These are phyloP conservation scores for Chrysoporthe puriensis DNA, from an alignment of 2,329 filamentous ascomycete genomes.

Conservation along the genomic window DNA sequence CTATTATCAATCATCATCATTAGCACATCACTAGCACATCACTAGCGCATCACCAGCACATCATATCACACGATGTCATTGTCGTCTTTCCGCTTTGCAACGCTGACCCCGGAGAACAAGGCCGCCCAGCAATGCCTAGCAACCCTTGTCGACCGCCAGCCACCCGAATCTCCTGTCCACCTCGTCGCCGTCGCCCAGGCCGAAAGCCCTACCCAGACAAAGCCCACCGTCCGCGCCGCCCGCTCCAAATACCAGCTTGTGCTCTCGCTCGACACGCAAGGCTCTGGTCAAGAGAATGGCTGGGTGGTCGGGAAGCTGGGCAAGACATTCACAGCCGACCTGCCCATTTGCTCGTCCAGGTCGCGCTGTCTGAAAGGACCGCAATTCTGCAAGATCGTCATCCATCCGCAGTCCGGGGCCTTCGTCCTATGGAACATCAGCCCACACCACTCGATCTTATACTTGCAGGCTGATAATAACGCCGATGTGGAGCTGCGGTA, in stretches of 20 bases:
- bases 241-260: conserved; percentile 12
- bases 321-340: background rate
- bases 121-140: conserved; percentile 7
- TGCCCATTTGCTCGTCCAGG: conserved; percentile 8
- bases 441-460: background rate
- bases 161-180: background rate
- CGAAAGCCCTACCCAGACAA: no score
- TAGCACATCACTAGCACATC: background rate
- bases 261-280: conserved; percentile 12
- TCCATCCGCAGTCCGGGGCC: conserved; percentile 8
- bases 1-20: background rate
- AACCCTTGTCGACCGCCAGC: conserved; percentile 1
- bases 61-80: no score
- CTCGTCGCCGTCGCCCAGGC: background rate
- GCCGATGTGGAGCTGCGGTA: conserved; percentile 8
- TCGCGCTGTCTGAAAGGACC: background rate
- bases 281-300: background rate
- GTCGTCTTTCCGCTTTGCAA: background rate
- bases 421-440: conserved; percentile 1
- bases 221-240: background rate
- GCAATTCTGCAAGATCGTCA: background rate
- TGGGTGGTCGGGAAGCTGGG: conserved; percentile 8
- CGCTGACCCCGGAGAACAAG: conserved; percentile 17
- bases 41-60: no score
- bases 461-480: background rate